Percentiles rank a stretch among this genome's conserved stretches.
Evolutionary conservation across 768 basidiomycete species (phyloP).

Genomic region (Glaciozyma antarctica): DNA sequence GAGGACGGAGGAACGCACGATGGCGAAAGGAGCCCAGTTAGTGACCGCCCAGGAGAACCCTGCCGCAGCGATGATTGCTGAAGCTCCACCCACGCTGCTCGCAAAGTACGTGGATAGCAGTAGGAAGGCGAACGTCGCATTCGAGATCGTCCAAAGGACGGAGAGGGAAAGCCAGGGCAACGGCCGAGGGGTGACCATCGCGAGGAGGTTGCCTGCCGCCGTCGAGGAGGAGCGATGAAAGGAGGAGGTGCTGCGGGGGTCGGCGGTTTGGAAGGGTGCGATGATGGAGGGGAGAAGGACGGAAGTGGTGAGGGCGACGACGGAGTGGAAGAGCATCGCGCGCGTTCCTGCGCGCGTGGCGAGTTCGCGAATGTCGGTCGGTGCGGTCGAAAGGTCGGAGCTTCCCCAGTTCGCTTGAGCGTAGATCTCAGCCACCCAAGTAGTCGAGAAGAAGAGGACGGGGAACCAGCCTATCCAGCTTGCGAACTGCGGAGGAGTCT

Average conservation of each 20-base stretch:
- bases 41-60: slow-evolving; percentile 89
- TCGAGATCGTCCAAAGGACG: slow-evolving; percentile 67
- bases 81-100: slow-evolving; percentile 60
- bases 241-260: not conserved
- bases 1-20: slow-evolving; percentile 46
- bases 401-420: slow-evolving; percentile 42
- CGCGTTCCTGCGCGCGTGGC: slow-evolving; percentile 74
- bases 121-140: slow-evolving; percentile 66
- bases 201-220: not conserved
- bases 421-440: slow-evolving; percentile 78
- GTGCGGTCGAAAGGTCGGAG: slow-evolving; percentile 37
- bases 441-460: slow-evolving; percentile 45
- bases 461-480: slow-evolving; percentile 90
- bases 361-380: slow-evolving; percentile 49
- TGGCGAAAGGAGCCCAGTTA: slow-evolving; percentile 84
- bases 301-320: slow-evolving; percentile 59
- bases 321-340: slow-evolving; percentile 67
- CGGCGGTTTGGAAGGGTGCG: slow-evolving; percentile 4
- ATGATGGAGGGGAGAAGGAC: slow-evolving; percentile 60
- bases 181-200: slow-evolving; percentile 34
- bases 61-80: slow-evolving; percentile 60
- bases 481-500: slow-evolving; percentile 50
- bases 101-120: slow-evolving; percentile 58
- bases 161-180: slow-evolving; percentile 50
- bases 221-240: not conserved